A percentile compares a stretch with the other conserved stretches of the same genome.
phyloP scores from a whole-genome alignment of 305 asterid genomes.

The Fraxinus albicans region DNA sequence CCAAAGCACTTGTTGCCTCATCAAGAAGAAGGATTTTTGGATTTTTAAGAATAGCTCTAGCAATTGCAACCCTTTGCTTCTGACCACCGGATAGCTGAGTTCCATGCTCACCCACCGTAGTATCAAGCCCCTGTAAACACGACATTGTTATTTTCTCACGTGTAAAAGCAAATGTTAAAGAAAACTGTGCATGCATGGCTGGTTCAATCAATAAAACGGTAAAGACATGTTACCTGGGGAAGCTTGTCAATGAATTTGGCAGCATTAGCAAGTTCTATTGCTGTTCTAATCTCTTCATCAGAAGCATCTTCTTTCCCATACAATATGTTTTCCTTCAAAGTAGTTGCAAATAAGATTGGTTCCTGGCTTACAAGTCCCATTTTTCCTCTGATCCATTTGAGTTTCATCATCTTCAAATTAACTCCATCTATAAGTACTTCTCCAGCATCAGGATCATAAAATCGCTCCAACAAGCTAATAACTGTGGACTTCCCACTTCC shows the following conservation, averaged over 20 bases:
- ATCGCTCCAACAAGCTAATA: conserved; percentile 54
- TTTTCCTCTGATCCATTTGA: conserved; percentile 47
- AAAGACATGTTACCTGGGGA: conserved; percentile 26
- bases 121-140: conserved; percentile 30
- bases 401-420: conserved; percentile 41
- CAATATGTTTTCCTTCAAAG: conserved; percentile 46
- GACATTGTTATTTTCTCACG: not conserved
- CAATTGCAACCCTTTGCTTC: conserved; percentile 51
- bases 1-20: conserved; percentile 51
- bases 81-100: conserved; percentile 51
- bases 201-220: not conserved
- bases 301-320: conserved; percentile 46
- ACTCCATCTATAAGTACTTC: conserved; percentile 48
- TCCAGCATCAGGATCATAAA: conserved; percentile 64
- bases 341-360: conserved; percentile 49
- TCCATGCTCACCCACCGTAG: conserved; percentile 47
- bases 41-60: conserved; percentile 43
- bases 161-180: not conserved
- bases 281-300: conserved; percentile 36
- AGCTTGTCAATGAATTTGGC: conserved; percentile 38
- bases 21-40: conserved; percentile 49
- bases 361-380: conserved; percentile 72
- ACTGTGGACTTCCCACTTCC: conserved; percentile 70
- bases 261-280: conserved; percentile 42
- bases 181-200: not conserved